Evolutionary conservation across 2,329 filamentous ascomycete genomes (phyloP), one percentile per base, ranked within the genome.

Genomic region (Malbranchea zuffiana): DNA sequence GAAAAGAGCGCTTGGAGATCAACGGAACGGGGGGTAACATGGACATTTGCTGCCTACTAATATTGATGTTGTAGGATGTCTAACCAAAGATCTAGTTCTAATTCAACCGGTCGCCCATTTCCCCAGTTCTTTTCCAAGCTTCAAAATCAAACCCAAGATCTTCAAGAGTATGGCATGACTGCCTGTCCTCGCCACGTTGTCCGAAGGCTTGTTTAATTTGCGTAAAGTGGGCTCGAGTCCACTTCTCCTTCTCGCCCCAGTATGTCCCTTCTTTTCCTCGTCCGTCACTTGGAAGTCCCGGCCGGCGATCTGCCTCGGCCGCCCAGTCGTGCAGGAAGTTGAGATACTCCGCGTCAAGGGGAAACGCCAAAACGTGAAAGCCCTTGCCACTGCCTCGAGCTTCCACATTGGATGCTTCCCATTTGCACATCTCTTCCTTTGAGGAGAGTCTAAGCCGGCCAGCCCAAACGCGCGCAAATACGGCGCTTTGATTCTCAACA

Each of bases 381-480:
- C 52, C 50, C 11, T 63, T 62, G 1, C 66, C 67, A 6, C 52
- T 52, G 1, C 72, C 73, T 21, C 58, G 61, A 31, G 65, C 56
- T 1, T 51, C 50, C 41, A 65, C 47, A 3, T 54, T 51, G 0
- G 48, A 42, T 2, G 55, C 37, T 53, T 83, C 82, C 84, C 83
- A 92, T 2, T 51, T 50, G 38, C 67, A 57, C 80, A 95, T 92
- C 35, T 75, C 74, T 0, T 63, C 53, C 1, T 54, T 55, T 0
- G 72, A 52, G 0, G 86, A 86, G 6, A 94, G 63, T 0, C 60
- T 44, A 1, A 94, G 63, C 1, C 74, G 63, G 21, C 82, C 80
- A 1, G 83, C 74, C 72, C 83, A 93, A 0, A 87, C 71, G 1
- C 83, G 74, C 2, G 86, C 75, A 30, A 92, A 68, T 0, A 83